Percentiles rank a stretch among this genome's conserved stretches.
Evolutionary conservation across 2,329 filamentous ascomycete species (phyloP).

Genomic region (Aspergillus aculeatus): DNA sequence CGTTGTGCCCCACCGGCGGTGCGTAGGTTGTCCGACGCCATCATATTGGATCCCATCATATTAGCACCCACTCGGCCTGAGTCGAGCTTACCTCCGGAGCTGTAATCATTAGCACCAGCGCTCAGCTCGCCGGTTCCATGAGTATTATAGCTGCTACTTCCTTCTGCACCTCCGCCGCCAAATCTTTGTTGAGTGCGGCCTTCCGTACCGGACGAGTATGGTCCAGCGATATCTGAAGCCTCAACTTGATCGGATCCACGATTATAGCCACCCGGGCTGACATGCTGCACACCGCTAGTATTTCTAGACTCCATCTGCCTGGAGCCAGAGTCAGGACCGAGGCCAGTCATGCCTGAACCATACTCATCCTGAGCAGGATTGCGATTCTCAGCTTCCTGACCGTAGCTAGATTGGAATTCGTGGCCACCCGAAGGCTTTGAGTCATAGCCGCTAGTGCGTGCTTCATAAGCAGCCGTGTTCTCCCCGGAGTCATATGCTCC

Average conservation of each 20-base stretch:
- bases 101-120: conserved; percentile 7
- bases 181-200: conserved; percentile 1
- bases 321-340: background rate
- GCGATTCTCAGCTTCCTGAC: background rate
- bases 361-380: background rate
- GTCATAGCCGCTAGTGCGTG: background rate
- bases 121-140: background rate
- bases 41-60: conserved; percentile 2
- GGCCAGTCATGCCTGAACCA: background rate
- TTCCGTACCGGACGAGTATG: background rate
- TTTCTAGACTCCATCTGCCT: background rate
- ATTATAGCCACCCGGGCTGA: background rate
- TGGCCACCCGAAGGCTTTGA: background rate
- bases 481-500: background rate
- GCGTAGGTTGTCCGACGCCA: conserved; percentile 10
- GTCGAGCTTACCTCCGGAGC: conserved; percentile 9
- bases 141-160: conserved; percentile 17
- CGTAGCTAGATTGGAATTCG: background rate
- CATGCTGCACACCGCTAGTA: background rate
- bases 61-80: conserved; percentile 1
- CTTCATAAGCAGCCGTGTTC: background rate
- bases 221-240: background rate
- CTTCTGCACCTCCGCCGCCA: conserved; percentile 9
- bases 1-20: conserved; percentile 13
- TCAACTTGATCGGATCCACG: background rate